Base-by-base conservation (phyloP, 2,329 filamentous ascomycete species). In the Cytospora leucostoma region DNA sequence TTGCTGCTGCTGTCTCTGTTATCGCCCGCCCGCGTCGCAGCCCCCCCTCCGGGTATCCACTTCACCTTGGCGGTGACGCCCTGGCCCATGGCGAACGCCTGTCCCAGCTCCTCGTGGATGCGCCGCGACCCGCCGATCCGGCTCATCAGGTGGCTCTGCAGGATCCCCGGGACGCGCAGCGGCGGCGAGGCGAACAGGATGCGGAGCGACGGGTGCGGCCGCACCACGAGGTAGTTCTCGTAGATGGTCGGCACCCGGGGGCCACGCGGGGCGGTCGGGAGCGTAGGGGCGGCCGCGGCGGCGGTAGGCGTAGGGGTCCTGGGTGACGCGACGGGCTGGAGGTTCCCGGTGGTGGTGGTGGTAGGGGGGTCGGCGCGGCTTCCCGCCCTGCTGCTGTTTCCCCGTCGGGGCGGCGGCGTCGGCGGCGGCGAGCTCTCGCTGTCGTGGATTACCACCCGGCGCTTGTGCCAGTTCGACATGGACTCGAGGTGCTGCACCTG, bases 1-100 rank as follows among this genome's bases (percentile, higher is more conserved):
- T 44, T 62, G 19, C 53, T 52, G 55, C 59, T 55, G 33, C 52
- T 32, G 27, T 27, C 27, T 27, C 4, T 27, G 27, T 27, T 27
- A 4, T 27, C 27, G 27, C 27, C 27, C 27, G 27, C 27, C 27
- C 27, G 27, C 27, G 27, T 27, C 27, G 27, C 27, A 27, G 4
- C 2, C 40, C 49, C 59, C 51, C 79, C 77, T 50, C 79, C 56
- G 7, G 57, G 81, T 1, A 91, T 76, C 90, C 89, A 93, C 59
- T 85, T 84, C 15, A 93, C 84, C 71, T 91, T 91, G 4, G 89
- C 89, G 1, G 90, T 93, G 6, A 93, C 87, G 54, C 89, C 88
- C 52, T 86, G 84, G 0, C 89, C 89, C 68, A 88, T 83, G 6
- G 83, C 82, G 27, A 93, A 82, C 0, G 90, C 89, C n/a, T 78